Evolutionary conservation across 257 asterid genomes (phyloP), one percentile per base, ranked within the genome.

Genomic region (Perilla frutescens): DNA sequence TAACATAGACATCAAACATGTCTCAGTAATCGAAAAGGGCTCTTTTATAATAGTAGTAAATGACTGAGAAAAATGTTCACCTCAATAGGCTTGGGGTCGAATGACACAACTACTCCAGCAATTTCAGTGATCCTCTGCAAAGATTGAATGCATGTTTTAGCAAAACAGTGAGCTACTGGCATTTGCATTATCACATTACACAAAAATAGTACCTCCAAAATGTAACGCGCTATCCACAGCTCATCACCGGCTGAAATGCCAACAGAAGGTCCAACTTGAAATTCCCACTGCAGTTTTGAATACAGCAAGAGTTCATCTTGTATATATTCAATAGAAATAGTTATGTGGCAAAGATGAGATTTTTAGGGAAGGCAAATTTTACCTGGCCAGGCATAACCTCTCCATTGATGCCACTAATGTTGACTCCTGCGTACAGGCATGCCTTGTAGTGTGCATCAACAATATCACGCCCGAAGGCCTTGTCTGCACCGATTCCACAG

Each of bases 301-400:
- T 29, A 34, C 40, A 26, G 20, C 72, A 31, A 2, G 62, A 6
- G 5, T 48, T 54, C 47, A 7, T 20, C 4, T 62, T 34, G 37
- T 34, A 4, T 4, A 34, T 34, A 20, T 20, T 20, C 26, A 20
- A 20, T 20, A 20, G 26, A 36, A 1, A 71, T 9, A 39, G 5
- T 13, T 14, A 10, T 34, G 11, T 0, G 36, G 54, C 41, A 9
- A 34, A 49, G 31, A 71, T 20, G 37, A 20, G 62, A 20, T 49
- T 26, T 13, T 29, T 31, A 1, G 4, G 37, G 15, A 60, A 31
- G 9, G 39, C 36, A 12, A 49, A 66, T 14, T 40, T 40, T 78
- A 89, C 97, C 88, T 89, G 96, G 41, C 96, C 97, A 8, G 96
- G 96, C 97, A 91, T 91, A 47, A 91, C 97, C 79, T 91, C 97